These are phyloP conservation scores for Hygrophoropsis aurantiaca DNA, from an alignment of 768 basidiomycete genomes.

Conservation along the genomic window DNA sequence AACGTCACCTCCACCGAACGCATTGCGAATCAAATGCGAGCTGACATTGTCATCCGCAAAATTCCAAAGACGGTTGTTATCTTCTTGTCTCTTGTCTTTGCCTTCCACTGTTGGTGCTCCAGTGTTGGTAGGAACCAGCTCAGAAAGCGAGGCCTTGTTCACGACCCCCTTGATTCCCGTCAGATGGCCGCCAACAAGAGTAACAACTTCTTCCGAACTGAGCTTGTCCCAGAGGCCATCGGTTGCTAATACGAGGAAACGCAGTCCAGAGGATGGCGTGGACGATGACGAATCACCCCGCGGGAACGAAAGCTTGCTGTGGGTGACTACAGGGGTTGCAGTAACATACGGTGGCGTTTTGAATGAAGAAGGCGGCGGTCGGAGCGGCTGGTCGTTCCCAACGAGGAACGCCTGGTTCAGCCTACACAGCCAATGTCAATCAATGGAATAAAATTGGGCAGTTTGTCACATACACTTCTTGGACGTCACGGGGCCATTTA, in stretches of 20 bases:
- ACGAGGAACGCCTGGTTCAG: conserved; percentile 66
- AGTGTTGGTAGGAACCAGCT: conserved; percentile 52
- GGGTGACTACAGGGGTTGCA: conserved; percentile 78
- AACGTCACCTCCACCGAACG: conserved; percentile 83
- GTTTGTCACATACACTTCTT: conserved; percentile 57
- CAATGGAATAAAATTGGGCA: background rate
- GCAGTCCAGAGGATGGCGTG: conserved; percentile 36
- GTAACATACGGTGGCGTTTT: conserved; percentile 95
- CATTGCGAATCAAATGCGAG: conserved; percentile 86
- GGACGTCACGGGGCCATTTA: conserved; percentile 78
- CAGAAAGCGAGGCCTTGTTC: conserved; percentile 55
- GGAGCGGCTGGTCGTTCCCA: conserved; percentile 59
- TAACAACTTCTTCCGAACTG: conserved; percentile 82
- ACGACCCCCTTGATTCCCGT: conserved; percentile 66
- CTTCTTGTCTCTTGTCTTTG: conserved; percentile 45
- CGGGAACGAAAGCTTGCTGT: conserved; percentile 63
- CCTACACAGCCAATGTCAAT: conserved; percentile 26
- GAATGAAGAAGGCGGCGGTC: conserved; percentile 58
- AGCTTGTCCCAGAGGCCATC: conserved; percentile 80
- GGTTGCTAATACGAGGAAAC: conserved; percentile 88
- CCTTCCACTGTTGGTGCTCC: conserved; percentile 64
- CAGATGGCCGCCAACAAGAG: conserved; percentile 82
- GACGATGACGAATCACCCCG: conserved; percentile 20
- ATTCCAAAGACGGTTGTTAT: conserved; percentile 58
- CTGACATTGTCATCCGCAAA: conserved; percentile 80